A percentile compares a stretch with the other conserved stretches of the same genome.
Conservation (phyloP, 2,329 filamentous ascomycete species). For the Scytalidium sp. region DNA sequence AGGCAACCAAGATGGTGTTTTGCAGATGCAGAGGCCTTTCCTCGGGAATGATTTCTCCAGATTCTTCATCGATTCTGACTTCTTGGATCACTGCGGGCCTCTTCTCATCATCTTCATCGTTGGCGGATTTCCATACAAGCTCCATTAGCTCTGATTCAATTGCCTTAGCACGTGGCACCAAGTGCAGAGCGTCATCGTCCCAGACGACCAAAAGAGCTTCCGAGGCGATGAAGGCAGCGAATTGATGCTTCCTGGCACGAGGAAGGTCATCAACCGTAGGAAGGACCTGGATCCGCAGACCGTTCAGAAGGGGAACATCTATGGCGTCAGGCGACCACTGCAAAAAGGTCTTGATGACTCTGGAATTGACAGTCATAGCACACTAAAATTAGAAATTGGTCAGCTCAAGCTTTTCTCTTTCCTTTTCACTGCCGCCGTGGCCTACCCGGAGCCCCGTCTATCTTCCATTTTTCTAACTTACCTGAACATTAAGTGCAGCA, state of each 20-base stretch:
- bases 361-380: conserved; percentile 77
- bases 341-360: conserved; percentile 76
- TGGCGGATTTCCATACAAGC: conserved; percentile 66
- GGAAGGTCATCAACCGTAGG: conserved; percentile 69
- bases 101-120: conserved; percentile 54
- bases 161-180: conserved; percentile 65
- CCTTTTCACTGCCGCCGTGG: conserved; percentile 1
- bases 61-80: conserved; percentile 62
- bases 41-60: conserved; percentile 62
- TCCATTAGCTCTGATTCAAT: conserved; percentile 78
- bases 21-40: conserved; percentile 64
- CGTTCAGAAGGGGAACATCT: conserved; percentile 73
- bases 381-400: conserved; percentile 42
- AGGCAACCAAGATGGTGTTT: conserved; percentile 65
- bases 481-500: conserved; percentile 68
- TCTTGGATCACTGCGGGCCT: conserved; percentile 48
- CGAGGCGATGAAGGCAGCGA: conserved; percentile 72
- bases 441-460: no score
- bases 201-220: conserved; percentile 73
- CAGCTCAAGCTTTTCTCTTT: conserved; percentile 7
- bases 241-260: conserved; percentile 73
- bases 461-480: conserved; percentile 31
- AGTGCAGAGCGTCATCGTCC: conserved; percentile 74
- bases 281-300: conserved; percentile 72
- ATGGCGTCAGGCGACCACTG: conserved; percentile 70